phyloP scores from a whole-genome alignment of 306 rosid genomes.

The Gastrolobium villosum region DNA sequence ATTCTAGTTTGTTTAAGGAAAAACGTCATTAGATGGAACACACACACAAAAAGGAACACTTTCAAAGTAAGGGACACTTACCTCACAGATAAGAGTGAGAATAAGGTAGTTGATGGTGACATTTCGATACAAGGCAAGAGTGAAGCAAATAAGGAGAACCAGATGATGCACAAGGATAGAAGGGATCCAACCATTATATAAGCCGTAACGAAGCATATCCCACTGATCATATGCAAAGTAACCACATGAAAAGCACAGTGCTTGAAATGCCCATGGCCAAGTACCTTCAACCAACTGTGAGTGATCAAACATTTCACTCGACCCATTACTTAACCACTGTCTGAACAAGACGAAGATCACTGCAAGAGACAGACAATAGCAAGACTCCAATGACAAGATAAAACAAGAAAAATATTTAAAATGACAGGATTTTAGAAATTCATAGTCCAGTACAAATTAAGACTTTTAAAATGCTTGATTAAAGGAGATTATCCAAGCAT shows the following conservation, averaged over 20 bases:
- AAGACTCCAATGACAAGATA: conserved; percentile 27
- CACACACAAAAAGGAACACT: conserved; percentile 8
- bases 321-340: conserved; percentile 61
- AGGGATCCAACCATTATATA: conserved; percentile 85
- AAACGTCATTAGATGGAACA: conserved; percentile 16
- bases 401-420: background rate
- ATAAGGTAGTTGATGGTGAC: conserved; percentile 95
- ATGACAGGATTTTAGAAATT: background rate
- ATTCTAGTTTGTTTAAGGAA: conserved; percentile 25
- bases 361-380: conserved; percentile 52
- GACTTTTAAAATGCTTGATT: conserved; percentile 16
- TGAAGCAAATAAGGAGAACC: conserved; percentile 88
- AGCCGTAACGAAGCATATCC: conserved; percentile 83
- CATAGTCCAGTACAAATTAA: conserved; percentile 24
- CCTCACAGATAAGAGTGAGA: conserved; percentile 95
- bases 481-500: background rate
- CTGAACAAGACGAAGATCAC: conserved; percentile 74
- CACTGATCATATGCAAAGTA: conserved; percentile 98
- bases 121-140: conserved; percentile 91
- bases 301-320: conserved; percentile 82
- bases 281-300: conserved; percentile 76
- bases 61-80: conserved; percentile 42
- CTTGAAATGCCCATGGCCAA: conserved; percentile 90
- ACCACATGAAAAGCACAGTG: conserved; percentile 95
- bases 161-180: conserved; percentile 89